Percentiles rank a stretch among this genome's conserved stretches.
Conservation (phyloP, 2,329 filamentous ascomycete genomes). For the Colletotrichum tabaci region DNA sequence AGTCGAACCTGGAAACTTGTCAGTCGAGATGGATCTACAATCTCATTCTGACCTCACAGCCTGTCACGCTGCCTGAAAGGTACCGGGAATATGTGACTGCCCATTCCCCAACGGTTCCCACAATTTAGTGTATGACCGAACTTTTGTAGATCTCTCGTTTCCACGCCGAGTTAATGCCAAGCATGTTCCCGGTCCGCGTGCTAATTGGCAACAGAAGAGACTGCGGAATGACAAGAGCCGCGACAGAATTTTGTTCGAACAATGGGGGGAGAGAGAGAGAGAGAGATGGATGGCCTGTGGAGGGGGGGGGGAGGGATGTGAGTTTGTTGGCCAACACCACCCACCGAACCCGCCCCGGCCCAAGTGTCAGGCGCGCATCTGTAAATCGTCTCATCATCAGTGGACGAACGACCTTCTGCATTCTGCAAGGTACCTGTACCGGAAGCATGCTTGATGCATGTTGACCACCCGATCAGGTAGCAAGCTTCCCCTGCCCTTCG, state of each 20-base stretch:
- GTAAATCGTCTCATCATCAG: conserved; percentile 26
- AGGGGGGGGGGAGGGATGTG: background rate
- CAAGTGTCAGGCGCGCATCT: conserved; percentile 4
- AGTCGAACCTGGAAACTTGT: too few species aligned
- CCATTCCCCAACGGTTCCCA: too few species aligned
- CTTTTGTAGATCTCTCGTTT: conserved; percentile 3
- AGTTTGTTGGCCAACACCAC: too few species aligned
- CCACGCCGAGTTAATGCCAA: conserved; percentile 13
- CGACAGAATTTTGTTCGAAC: background rate
- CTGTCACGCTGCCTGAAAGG: too few species aligned
- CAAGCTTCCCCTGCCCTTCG: background rate
- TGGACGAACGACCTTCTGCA: too few species aligned
- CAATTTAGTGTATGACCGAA: background rate
- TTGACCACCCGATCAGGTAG: too few species aligned
- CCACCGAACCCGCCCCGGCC: too few species aligned
- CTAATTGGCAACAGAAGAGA: background rate
- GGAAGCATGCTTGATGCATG: too few species aligned
- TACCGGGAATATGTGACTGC: too few species aligned
- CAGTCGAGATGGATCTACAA: background rate
- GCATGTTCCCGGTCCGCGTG: background rate
- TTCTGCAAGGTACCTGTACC: too few species aligned
- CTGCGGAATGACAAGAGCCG: background rate
- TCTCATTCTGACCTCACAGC: conserved; percentile 1
- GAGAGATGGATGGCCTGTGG: background rate
- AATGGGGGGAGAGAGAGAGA: background rate